Conservation (phyloP, 2,329 filamentous ascomycete species). For the Colletotrichum godetiae region DNA sequence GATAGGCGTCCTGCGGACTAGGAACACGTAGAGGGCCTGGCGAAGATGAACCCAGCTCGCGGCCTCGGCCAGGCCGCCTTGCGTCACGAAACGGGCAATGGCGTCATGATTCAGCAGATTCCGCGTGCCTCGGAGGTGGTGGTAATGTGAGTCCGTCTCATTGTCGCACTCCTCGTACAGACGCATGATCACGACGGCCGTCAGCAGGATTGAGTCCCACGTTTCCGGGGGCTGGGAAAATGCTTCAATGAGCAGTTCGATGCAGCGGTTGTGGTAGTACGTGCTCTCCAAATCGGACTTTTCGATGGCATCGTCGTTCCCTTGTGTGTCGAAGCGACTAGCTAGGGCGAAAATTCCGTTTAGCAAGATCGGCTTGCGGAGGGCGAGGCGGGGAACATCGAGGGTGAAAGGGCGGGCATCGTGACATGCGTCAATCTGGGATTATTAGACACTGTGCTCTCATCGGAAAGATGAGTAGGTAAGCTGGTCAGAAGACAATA, state of each 20-base stretch:
- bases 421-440: slow-evolving; percentile 30
- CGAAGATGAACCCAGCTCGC: slow-evolving; percentile 53
- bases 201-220: slow-evolving; percentile 58
- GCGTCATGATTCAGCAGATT: slow-evolving; percentile 48
- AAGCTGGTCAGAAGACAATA: not conserved
- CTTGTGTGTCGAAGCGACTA: slow-evolving; percentile 55
- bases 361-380: slow-evolving; percentile 57
- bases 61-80: slow-evolving; percentile 52
- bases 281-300: slow-evolving; percentile 53
- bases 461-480: too few relatives aligned
- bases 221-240: slow-evolving; percentile 53
- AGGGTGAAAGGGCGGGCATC: slow-evolving; percentile 52
- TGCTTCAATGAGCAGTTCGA: slow-evolving; percentile 57
- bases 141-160: slow-evolving; percentile 48
- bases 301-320: slow-evolving; percentile 41
- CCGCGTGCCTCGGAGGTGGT: slow-evolving; percentile 52
- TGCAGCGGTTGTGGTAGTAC: slow-evolving; percentile 56
- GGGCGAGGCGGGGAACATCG: slow-evolving; percentile 57
- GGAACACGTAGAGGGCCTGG: slow-evolving; percentile 52
- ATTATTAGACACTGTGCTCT: not conserved
- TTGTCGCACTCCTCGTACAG: slow-evolving; percentile 56
- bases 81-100: slow-evolving; percentile 48
- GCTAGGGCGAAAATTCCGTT: slow-evolving; percentile 59
- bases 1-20: slow-evolving; percentile 39
- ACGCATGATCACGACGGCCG: slow-evolving; percentile 60